These are phyloP conservation scores for Schwanniomyces occidentalis DNA, from an alignment of 805 yeast genomes.

Conservation along the genomic window DNA sequence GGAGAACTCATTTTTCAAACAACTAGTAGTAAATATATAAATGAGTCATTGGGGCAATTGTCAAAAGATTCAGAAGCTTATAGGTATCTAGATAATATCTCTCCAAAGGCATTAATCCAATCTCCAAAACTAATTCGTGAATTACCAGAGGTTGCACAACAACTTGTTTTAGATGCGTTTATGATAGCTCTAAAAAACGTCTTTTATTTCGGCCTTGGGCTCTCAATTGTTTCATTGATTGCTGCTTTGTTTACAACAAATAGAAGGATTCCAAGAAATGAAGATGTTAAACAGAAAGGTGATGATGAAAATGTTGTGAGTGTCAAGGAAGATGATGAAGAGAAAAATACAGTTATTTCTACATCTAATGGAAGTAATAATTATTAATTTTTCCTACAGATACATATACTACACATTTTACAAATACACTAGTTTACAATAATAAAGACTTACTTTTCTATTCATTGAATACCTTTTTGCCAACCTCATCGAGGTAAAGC, in stretches of 20 bases:
- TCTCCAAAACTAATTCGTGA: conserved; percentile 28
- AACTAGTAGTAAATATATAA: conserved; percentile 18
- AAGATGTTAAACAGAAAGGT: conserved; percentile 15
- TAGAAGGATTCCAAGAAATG: conserved; percentile 39
- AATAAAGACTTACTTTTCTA: not conserved
- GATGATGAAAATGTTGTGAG: conserved; percentile 9
- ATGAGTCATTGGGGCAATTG: conserved; percentile 6
- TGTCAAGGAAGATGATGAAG: conserved; percentile 1
- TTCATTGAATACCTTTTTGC: conserved; percentile 25
- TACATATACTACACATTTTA: conserved; percentile 4
- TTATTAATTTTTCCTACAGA: not conserved
- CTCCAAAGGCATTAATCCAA: conserved; percentile 17
- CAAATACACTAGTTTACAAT: conserved; percentile 10
- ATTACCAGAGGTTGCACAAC: conserved; percentile 23
- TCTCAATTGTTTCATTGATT: conserved; percentile 31
- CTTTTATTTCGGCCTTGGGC: conserved; percentile 41
- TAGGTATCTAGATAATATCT: conserved; percentile 11
- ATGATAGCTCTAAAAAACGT: conserved; percentile 41
- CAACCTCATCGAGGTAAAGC: conserved; percentile 53
- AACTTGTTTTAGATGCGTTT: conserved; percentile 27
- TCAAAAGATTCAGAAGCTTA: conserved; percentile 13
- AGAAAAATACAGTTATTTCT: not conserved
- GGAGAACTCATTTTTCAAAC: conserved; percentile 33
- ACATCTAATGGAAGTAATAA: not conserved
- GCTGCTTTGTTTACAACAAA: conserved; percentile 39